Evolutionary conservation across 2,329 filamentous ascomycete genomes (phyloP), one percentile per base, ranked within the genome.

Genomic region (Aureobasidium sp.): DNA sequence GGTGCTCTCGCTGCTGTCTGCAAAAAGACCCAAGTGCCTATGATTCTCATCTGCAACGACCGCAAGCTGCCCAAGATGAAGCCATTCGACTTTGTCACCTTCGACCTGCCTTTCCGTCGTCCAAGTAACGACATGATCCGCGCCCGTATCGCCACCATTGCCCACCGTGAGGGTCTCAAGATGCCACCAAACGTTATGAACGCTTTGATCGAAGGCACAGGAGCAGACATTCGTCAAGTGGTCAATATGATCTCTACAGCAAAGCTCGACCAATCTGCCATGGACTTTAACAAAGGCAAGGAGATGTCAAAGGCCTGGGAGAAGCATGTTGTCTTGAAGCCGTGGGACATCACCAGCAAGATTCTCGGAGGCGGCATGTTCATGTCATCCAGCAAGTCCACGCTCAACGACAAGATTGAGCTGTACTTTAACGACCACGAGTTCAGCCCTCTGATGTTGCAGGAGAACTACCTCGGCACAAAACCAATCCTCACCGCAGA

Each of bases 371-470:
- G 91, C 4, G 90, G 91, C 41, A 85, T 97, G 75, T 99, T 97
- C 75, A 83, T 89, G 27, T 83, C 87, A 5, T 85, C 87, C 55
- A 95, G 91, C 76, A 95, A 90, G 67, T 81, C 90, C 3, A 96
- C 91, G 0, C 79, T 99, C 39, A 97, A 97, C 72, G 93, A 99
- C 74, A 99, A 99, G 80, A 94, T 95, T 65, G 93, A 99, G 76
- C 84, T 99, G 1, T 99, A 99, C 75, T 99, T 99, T 81, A 97
- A 99, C 74, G 94, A 99, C 70, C 94, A 99, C 71, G 94, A 99
- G 70, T 96, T 97, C 77, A 97, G 91, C 70, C 94, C 87, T 71
- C 80, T 99, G 59, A 97, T 99, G 94, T 86, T 99, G 51, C 94
- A 99, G 73, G 95, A 99, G 74, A 99, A 99, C 72, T 99, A 99